Conservation (phyloP, 345 rosid genomes). For the Moricandia arvensis region DNA sequence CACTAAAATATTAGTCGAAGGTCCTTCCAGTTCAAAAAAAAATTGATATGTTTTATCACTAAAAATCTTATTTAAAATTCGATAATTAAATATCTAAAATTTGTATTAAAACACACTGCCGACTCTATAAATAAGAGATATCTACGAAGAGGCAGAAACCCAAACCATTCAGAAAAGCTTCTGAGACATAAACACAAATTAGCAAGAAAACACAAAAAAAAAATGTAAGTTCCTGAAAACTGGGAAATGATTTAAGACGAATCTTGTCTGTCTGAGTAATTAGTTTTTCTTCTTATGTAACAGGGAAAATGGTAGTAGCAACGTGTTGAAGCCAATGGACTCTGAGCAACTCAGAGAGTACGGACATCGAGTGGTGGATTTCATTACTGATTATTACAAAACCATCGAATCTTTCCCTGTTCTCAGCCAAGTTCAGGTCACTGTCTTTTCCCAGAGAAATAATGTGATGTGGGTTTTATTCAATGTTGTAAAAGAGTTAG, state of each 20-base stretch:
- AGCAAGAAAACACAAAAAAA: background rate
- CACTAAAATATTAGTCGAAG: no score
- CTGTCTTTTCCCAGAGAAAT: background rate
- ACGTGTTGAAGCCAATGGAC: slow-evolving; percentile 59
- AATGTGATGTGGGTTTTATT: slow-evolving; percentile 4
- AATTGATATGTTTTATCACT: no score
- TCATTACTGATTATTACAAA: slow-evolving; percentile 87
- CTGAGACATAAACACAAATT: background rate
- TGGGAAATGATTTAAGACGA: background rate
- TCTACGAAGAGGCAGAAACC: background rate
- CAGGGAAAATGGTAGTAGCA: slow-evolving; percentile 32
- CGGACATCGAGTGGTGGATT: slow-evolving; percentile 86
- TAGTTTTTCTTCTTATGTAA: background rate
- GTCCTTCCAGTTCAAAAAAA: no score
- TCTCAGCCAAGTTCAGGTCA: slow-evolving; percentile 86
- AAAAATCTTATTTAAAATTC: no score
- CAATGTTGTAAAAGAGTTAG: background rate
- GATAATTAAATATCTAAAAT: background rate
- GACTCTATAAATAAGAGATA: background rate
- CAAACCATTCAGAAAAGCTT: background rate
- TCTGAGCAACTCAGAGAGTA: slow-evolving; percentile 70
- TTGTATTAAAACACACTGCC: background rate
- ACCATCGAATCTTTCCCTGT: slow-evolving; percentile 75
- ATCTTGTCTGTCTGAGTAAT: background rate
- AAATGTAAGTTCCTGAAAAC: background rate